Conservation (phyloP, 495 filamentous ascomycete genomes). For the Sordaria brevicollis region DNA sequence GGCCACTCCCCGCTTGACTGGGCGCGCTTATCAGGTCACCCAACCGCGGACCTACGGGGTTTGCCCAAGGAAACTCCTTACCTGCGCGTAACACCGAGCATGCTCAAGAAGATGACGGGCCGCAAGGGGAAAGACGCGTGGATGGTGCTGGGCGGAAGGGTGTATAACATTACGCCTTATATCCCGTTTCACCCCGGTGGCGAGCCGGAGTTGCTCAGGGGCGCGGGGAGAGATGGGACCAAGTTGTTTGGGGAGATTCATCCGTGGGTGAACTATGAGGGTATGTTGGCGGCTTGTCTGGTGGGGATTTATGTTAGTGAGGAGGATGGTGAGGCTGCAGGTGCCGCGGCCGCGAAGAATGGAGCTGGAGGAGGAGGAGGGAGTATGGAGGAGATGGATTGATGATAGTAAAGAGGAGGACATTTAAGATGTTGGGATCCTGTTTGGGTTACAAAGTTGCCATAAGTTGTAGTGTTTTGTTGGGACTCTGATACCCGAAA, state of each 20-base stretch:
- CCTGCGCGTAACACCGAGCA: slow-evolving; percentile 61
- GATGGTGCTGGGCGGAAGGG: slow-evolving; percentile 74
- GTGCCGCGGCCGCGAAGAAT: slow-evolving; percentile 35
- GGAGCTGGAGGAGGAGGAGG: slow-evolving; percentile 3
- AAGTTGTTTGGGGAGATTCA: slow-evolving; percentile 86
- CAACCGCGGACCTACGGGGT: slow-evolving; percentile 56
- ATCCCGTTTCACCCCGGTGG: slow-evolving; percentile 86
- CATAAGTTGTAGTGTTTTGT: too few relatives aligned
- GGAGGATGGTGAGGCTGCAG: slow-evolving; percentile 37
- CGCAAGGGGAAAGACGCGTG: slow-evolving; percentile 78
- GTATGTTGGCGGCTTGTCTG: slow-evolving; percentile 76
- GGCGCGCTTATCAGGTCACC: slow-evolving; percentile 64
- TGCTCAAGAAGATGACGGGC: slow-evolving; percentile 65
- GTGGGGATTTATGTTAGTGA: slow-evolving; percentile 81
- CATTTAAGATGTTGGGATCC: background rate
- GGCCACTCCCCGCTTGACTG: slow-evolving; percentile 94
- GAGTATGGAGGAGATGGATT: slow-evolving; percentile 63
- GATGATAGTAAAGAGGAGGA: background rate
- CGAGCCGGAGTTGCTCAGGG: slow-evolving; percentile 71
- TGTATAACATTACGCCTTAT: slow-evolving; percentile 92
- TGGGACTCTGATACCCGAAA: background rate
- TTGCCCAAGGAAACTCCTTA: slow-evolving; percentile 32
- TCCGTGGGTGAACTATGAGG: slow-evolving; percentile 97
- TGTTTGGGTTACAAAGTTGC: too few relatives aligned
- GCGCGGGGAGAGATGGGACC: slow-evolving; percentile 65